Evolutionary conservation across 805 yeast genomes (phyloP).

Genomic region (Scheffersomyces amazonensis): DNA sequence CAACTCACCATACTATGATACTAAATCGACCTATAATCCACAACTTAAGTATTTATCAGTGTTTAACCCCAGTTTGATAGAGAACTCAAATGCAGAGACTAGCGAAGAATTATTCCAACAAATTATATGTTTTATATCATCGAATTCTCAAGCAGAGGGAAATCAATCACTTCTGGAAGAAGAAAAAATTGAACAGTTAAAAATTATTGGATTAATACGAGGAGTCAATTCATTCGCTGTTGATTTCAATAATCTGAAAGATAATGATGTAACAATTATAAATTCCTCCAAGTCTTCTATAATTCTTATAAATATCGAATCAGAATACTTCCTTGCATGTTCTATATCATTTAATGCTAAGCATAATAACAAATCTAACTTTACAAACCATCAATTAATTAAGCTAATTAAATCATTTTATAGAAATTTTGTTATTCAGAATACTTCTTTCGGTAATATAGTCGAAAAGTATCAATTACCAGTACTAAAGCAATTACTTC

Average conservation of each 20-base stretch:
- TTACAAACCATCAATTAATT: slow-evolving; percentile 23
- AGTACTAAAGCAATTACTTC: slow-evolving; percentile 13
- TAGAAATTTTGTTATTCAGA: slow-evolving; percentile 22
- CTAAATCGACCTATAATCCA: slow-evolving; percentile 3
- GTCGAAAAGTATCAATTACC: slow-evolving; percentile 13
- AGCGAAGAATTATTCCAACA: slow-evolving; percentile 30
- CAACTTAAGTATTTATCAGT: slow-evolving; percentile 21
- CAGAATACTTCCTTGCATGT: slow-evolving; percentile 23
- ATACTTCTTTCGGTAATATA: slow-evolving; percentile 20
- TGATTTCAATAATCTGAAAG: slow-evolving; percentile 15
- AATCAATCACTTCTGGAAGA: slow-evolving; percentile 1
- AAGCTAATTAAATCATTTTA: slow-evolving; percentile 19
- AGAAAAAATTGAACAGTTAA: slow-evolving; percentile 19
- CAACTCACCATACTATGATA: background rate
- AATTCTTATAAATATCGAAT: slow-evolving; percentile 22
- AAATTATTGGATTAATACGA: slow-evolving; percentile 32
- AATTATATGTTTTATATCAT: slow-evolving; percentile 26
- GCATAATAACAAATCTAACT: slow-evolving; percentile 12
- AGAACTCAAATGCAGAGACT: slow-evolving; percentile 20
- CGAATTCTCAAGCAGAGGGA: slow-evolving; percentile 7
- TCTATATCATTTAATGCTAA: slow-evolving; percentile 16
- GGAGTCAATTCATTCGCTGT: slow-evolving; percentile 31
- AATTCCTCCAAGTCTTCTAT: slow-evolving; percentile 23
- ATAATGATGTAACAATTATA: slow-evolving; percentile 16
- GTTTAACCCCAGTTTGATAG: slow-evolving; percentile 28